phyloP scores from a whole-genome alignment of 331 rosid genomes.

The Malus hybrid region DNA sequence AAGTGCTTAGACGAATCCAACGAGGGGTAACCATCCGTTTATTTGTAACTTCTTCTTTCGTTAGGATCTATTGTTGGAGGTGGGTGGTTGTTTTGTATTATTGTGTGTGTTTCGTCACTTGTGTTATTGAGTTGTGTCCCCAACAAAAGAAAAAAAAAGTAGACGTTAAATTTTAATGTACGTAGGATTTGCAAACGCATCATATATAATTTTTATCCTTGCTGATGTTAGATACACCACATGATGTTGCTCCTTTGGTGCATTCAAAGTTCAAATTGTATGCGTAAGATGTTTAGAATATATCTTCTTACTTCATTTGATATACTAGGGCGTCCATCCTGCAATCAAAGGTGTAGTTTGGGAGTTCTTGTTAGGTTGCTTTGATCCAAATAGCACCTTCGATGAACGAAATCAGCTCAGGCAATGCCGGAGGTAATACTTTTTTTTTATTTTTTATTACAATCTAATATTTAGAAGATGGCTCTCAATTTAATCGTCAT shows the following conservation, averaged over 20 bases:
- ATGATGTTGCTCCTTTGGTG: neutral
- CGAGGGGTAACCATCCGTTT: slow-evolving; percentile 57
- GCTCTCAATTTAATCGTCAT: neutral
- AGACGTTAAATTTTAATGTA: neutral
- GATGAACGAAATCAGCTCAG: slow-evolving; percentile 71
- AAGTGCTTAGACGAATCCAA: slow-evolving; percentile 80
- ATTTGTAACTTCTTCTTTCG: slow-evolving; percentile 3
- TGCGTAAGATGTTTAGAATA: neutral
- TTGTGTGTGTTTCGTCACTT: neutral
- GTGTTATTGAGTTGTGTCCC: neutral
- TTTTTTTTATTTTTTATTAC: neutral
- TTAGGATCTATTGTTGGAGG: neutral
- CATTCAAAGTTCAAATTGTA: neutral
- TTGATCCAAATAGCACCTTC: slow-evolving; percentile 73
- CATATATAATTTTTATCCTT: neutral
- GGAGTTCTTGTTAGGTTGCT: slow-evolving; percentile 96
- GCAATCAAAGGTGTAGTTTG: slow-evolving; percentile 85
- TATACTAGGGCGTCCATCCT: slow-evolving; percentile 86
- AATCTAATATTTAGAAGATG: slow-evolving; percentile 4
- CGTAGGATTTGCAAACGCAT: neutral
- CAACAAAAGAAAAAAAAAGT: neutral
- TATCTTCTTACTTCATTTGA: neutral
- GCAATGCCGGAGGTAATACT: slow-evolving; percentile 60
- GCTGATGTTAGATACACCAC: neutral
- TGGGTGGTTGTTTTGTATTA: neutral